A percentile compares a stretch with the other conserved stretches of the same genome.
Conservation (phyloP, 1,284 basidiomycete genomes). For the Peniophora sp. region DNA sequence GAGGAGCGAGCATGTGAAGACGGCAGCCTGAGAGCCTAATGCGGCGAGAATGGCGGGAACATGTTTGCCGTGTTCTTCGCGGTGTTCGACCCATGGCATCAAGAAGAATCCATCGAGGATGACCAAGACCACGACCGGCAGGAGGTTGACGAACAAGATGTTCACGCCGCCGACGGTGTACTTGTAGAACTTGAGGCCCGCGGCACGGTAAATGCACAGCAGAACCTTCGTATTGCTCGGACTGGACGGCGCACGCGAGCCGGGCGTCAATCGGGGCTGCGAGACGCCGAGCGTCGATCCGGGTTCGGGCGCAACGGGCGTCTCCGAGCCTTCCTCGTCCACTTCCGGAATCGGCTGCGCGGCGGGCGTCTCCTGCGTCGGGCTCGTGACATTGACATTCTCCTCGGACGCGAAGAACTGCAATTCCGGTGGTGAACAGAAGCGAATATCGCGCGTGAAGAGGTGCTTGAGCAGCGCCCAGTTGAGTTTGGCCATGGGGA, state of each 20-base stretch:
- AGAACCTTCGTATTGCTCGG: slow-evolving; percentile 77
- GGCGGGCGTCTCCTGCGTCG: not conserved
- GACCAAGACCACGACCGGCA: slow-evolving; percentile 92
- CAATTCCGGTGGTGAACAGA: slow-evolving; percentile 74
- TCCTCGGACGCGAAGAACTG: too few species aligned
- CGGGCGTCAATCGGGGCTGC: slow-evolving; percentile 48
- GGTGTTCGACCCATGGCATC: slow-evolving; percentile 59
- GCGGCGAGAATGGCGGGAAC: slow-evolving; percentile 62
- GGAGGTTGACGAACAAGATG: slow-evolving; percentile 95
- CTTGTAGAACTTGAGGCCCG: slow-evolving; percentile 95
- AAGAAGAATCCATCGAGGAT: slow-evolving; percentile 91
- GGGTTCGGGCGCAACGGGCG: slow-evolving; percentile 13
- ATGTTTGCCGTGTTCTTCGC: slow-evolving; percentile 42
- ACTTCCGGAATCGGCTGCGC: slow-evolving; percentile 15
- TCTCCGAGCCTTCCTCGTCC: slow-evolving; percentile 17
- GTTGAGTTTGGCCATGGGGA: slow-evolving; percentile 96
- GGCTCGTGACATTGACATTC: slow-evolving; percentile 25
- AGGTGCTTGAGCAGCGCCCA: slow-evolving; percentile 91
- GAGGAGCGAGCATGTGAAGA: slow-evolving; percentile 82
- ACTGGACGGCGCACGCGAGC: slow-evolving; percentile 71
- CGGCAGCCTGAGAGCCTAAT: slow-evolving; percentile 69
- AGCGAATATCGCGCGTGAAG: slow-evolving; percentile 77
- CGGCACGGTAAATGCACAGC: slow-evolving; percentile 90
- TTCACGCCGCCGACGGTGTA: slow-evolving; percentile 99
- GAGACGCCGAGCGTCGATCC: slow-evolving; percentile 43